Conservation (phyloP, 106 monocot species). For the Dendrobium nobile region DNA sequence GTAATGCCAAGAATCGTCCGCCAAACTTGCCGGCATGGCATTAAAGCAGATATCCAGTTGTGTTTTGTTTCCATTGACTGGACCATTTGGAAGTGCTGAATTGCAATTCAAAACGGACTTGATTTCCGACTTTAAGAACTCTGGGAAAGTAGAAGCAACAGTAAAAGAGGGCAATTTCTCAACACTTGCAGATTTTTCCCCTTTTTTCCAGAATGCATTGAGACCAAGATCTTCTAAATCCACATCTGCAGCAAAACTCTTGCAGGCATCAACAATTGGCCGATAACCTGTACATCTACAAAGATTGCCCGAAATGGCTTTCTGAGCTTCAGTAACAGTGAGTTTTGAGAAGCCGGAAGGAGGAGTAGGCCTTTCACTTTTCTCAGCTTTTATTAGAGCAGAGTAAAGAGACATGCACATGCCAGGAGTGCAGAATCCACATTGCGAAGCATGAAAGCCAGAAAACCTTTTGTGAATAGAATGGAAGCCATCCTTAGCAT, state of each 20-base stretch:
- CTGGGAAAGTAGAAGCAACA: conserved; percentile 45
- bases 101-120: conserved; percentile 17
- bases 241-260: conserved; percentile 17
- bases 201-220: conserved; percentile 15
- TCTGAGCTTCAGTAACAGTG: conserved; percentile 14
- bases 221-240: conserved; percentile 22
- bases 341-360: conserved; percentile 14
- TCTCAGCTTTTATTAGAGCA: conserved; percentile 56
- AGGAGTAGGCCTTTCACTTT: conserved; percentile 11
- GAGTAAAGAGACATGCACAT: conserved; percentile 85
- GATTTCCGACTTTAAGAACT: conserved; percentile 60
- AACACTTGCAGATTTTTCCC: conserved; percentile 1
- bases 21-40: not conserved
- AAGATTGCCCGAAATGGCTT: conserved; percentile 10
- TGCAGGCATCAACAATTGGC: conserved; percentile 13
- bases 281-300: conserved; percentile 18
- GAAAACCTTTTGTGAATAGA: conserved; percentile 63
- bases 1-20: conserved; percentile 27
- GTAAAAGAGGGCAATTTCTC: conserved; percentile 9
- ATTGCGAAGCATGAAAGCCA: conserved; percentile 90
- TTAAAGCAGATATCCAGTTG: not conserved
- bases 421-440: conserved; percentile 89
- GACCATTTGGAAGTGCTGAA: not conserved
- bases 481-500: conserved; percentile 53
- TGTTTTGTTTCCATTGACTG: conserved; percentile 23